phyloP scores from a whole-genome alignment of 2,329 filamentous ascomycete species.

The Periconia macrospinosa region DNA sequence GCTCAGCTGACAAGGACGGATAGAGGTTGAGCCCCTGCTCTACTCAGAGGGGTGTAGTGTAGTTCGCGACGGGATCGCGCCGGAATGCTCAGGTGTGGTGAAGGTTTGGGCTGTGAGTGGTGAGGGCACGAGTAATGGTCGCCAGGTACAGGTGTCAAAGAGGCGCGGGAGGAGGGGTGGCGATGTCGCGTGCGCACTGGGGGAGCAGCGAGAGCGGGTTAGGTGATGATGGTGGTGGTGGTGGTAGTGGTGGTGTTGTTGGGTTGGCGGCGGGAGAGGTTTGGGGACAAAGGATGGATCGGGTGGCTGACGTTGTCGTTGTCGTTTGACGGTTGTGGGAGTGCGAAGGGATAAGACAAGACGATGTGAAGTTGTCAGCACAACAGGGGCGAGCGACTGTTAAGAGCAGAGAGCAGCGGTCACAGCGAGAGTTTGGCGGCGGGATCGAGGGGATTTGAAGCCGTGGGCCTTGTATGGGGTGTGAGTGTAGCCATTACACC shows the following conservation, averaged over 20 bases:
- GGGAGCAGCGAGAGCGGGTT: constrained; percentile 23
- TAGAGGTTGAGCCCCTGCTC: constrained; percentile 16
- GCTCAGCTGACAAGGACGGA: constrained; percentile 36
- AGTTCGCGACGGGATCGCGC: constrained; percentile 17
- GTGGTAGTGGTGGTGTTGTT: constrained; percentile 14
- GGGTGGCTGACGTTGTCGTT: too few relatives aligned
- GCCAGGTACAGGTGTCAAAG: constrained; percentile 20
- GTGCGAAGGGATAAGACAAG: too few relatives aligned
- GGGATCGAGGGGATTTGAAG: background rate
- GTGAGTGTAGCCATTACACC: background rate
- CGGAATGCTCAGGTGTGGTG: constrained; percentile 22
- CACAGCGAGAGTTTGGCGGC: background rate
- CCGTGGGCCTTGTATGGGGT: background rate
- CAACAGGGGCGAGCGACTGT: too few relatives aligned
- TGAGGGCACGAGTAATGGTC: constrained; percentile 13
- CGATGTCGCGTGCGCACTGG: constrained; percentile 22
- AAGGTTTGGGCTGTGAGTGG: constrained; percentile 27
- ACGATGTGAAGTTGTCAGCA: too few relatives aligned
- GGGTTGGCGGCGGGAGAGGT: background rate
- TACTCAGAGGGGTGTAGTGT: constrained; percentile 21
- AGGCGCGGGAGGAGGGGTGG: constrained; percentile 15
- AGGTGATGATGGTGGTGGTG: constrained; percentile 15
- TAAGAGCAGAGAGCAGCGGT: background rate
- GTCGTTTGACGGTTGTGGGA: too few relatives aligned
- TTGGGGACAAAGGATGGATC: too few relatives aligned